phyloP scores from a whole-genome alignment of 306 rosid genomes.

The Prinsepia uniflora region DNA sequence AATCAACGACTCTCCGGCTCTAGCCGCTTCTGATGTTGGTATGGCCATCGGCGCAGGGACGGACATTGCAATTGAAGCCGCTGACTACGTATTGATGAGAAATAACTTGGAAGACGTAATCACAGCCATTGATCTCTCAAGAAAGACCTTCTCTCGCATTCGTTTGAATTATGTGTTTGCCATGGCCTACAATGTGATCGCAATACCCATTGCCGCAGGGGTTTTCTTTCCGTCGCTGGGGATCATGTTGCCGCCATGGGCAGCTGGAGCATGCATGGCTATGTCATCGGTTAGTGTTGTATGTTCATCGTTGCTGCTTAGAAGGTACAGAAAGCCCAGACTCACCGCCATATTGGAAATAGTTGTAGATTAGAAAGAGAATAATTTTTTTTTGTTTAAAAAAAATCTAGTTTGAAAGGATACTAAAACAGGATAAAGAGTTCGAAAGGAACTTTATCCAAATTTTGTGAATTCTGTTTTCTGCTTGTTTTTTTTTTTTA shows the following conservation, averaged over 20 bases:
- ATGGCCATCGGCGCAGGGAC: slow-evolving; percentile 99
- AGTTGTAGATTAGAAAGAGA: slow-evolving; percentile 59
- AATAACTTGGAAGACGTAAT: slow-evolving; percentile 92
- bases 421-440: slow-evolving; percentile 28
- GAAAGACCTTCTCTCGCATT: slow-evolving; percentile 79
- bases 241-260: slow-evolving; percentile 89
- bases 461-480: slow-evolving; percentile 34
- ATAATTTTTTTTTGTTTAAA: background rate
- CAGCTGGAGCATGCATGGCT: slow-evolving; percentile 99
- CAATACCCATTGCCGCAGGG: slow-evolving; percentile 93
- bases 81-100: slow-evolving; percentile 85
- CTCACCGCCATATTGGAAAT: slow-evolving; percentile 79
- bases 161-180: slow-evolving; percentile 81
- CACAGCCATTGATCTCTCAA: slow-evolving; percentile 91
- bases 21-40: slow-evolving; percentile 93
- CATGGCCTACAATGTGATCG: slow-evolving; percentile 79
- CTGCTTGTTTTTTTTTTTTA: background rate
- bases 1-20: slow-evolving; percentile 92
- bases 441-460: slow-evolving; percentile 17
- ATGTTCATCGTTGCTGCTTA: slow-evolving; percentile 82
- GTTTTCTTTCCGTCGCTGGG: slow-evolving; percentile 66
- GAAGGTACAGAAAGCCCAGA: slow-evolving; percentile 79
- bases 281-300: slow-evolving; percentile 89
- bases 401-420: slow-evolving; percentile 23
- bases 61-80: slow-evolving; percentile 94